A percentile compares a stretch with the other conserved stretches of the same genome.
phyloP scores from a whole-genome alignment of 768 basidiomycete genomes.

The Favolaschia claudopus region DNA sequence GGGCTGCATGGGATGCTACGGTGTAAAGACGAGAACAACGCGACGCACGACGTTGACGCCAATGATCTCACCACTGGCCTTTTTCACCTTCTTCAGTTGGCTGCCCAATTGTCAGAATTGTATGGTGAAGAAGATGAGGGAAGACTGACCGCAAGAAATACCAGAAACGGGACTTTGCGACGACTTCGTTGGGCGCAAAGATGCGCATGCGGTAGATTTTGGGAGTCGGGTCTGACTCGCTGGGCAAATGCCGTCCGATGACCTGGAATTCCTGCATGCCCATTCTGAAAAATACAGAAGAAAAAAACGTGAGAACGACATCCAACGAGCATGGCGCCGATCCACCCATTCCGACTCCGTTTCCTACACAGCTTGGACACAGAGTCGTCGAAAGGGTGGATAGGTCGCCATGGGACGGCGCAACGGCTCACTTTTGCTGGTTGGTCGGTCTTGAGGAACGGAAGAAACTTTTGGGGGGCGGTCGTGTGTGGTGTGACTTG shows the following conservation, averaged over 20 bases:
- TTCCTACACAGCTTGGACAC: not conserved
- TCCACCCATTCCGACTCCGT: slow-evolving; percentile 5
- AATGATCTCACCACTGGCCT: slow-evolving; percentile 98
- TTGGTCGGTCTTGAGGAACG: too few species aligned
- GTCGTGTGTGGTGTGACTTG: too few species aligned
- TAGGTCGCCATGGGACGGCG: not conserved
- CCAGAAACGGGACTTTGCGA: slow-evolving; percentile 99
- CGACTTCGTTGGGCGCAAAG: slow-evolving; percentile 97
- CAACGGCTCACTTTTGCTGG: slow-evolving; percentile 12
- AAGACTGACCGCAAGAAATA: slow-evolving; percentile 88
- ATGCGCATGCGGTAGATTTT: slow-evolving; percentile 99
- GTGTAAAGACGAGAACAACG: too few species aligned
- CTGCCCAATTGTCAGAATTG: slow-evolving; percentile 45
- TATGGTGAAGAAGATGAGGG: not conserved
- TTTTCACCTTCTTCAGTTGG: slow-evolving; percentile 99
- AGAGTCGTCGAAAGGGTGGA: not conserved
- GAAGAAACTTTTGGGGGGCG: too few species aligned
- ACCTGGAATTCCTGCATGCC: slow-evolving; percentile 93
- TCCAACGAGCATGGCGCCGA: slow-evolving; percentile 1
- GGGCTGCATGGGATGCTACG: slow-evolving; percentile 69
- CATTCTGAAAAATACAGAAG: slow-evolving; percentile 74
- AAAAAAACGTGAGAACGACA: slow-evolving; percentile 12
- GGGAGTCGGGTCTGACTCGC: slow-evolving; percentile 89
- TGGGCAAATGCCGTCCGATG: slow-evolving; percentile 96
- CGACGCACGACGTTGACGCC: slow-evolving; percentile 96